These are phyloP conservation scores for Cystofilobasidium ferigula DNA, from an alignment of 768 basidiomycete species.

Conservation along the genomic window DNA sequence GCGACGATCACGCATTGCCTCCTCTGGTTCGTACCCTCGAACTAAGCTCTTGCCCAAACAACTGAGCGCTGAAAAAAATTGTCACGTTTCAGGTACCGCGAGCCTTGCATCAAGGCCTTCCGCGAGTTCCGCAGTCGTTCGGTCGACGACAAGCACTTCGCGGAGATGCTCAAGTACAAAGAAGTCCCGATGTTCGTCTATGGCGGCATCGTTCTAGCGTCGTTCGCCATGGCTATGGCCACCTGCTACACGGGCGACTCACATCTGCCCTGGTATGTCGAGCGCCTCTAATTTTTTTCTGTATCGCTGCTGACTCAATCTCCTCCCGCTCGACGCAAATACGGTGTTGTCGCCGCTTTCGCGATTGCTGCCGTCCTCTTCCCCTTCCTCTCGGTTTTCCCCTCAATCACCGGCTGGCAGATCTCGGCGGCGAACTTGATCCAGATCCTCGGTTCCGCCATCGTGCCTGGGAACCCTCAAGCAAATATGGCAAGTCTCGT, in stretches of 20 bases:
- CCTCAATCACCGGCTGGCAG: not conserved
- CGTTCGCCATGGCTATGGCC: conserved; percentile 16
- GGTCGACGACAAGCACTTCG: conserved; percentile 22
- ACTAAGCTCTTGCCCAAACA: too few species aligned
- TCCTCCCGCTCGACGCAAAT: too few species aligned
- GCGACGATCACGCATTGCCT: conserved; percentile 31
- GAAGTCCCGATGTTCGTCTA: conserved; percentile 32
- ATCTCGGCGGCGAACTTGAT: conserved; percentile 2
- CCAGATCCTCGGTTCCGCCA: conserved; percentile 27
- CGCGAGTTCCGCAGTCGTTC: conserved; percentile 22
- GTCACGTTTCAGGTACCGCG: too few species aligned
- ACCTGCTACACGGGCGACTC: conserved; percentile 23
- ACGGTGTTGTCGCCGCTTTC: conserved; percentile 25
- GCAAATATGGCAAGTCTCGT: conserved; percentile 34
- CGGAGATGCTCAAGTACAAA: conserved; percentile 23
- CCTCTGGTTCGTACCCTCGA: too few species aligned
- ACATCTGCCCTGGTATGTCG: conserved; percentile 31
- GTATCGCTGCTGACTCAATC: too few species aligned
- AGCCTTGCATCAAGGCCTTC: conserved; percentile 24
- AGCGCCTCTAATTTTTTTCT: too few species aligned
- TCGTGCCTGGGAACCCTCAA: conserved; percentile 27
- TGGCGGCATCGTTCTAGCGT: conserved; percentile 24
- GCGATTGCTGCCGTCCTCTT: conserved; percentile 23
- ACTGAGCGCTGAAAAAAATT: too few species aligned
- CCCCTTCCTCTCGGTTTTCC: not conserved